Evolutionary conservation across 495 filamentous ascomycete species (phyloP), one percentile per base, ranked within the genome.

Genomic region (Penicillium dipodomyicola): DNA sequence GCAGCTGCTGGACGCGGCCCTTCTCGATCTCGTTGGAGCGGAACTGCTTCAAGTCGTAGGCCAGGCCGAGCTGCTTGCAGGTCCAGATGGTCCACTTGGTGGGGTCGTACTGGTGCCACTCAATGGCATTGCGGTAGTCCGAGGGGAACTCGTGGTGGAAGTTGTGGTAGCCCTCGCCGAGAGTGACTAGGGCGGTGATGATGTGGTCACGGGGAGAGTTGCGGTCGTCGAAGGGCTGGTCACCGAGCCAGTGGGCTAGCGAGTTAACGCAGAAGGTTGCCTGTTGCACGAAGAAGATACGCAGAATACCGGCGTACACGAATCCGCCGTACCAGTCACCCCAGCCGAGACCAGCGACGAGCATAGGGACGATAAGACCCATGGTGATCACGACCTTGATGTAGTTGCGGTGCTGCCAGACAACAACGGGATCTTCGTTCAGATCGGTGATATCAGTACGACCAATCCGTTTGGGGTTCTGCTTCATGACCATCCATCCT

Each of bases 111-210:
- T 98, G 94, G 80, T 88, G 89, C 91, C 92, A 97, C 69, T 96
- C 80, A 61, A 98, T 95, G 50, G 93, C 94, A 73, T 98, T 98
- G 70, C 94, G 91, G 87, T 96, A 97, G 74, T 98, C 94, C 14
- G 90, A 95, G 51, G 94, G 94, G 79, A 98, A 98, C 71, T 98
- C 94, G 82, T 98, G 94, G 80, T 98, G 94, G 86, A 98, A 98
- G 80, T 96, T 96, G 83, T 97, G 92, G 80, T 98, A 98, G 49
- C 94, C 94, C 74, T 98, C 94, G 48, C 94, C 94, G 29, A 98
- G 90, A 45, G 94, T 98, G 54, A 95, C 89, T 12, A 98, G 77
- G 47, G 94, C 94, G 43, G 94, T 98, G 74, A 98, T 87, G 68
- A 96, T 84, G 74, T 97, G 94, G 69, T 98, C 94, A 67, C 94